Base-by-base conservation (phyloP, 306 rosid genomes). In the Astragalus glycyphyllos region DNA sequence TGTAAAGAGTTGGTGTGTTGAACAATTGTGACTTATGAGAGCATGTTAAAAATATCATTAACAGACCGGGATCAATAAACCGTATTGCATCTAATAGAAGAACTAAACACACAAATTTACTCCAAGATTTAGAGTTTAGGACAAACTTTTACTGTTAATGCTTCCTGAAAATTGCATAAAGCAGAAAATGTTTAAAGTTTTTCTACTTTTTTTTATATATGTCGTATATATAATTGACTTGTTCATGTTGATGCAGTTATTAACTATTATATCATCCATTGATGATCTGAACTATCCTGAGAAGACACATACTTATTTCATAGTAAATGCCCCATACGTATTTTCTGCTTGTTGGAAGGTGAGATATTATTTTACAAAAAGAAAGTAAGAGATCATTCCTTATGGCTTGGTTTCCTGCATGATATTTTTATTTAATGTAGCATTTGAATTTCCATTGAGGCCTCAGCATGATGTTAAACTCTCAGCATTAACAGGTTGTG, bases 331-430 rank as follows among this genome's bases (percentile, higher is more conserved):
- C 41, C 97, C 98, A 0, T 90, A 89, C 77, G 78, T 94, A 77
- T 94, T 94, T 84, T 90, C 98, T 42, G 87, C 97, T 46, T 94
- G 97, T 85, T 94, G 98, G 98, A 89, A 87, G 97, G 98, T 93
- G 73, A 79, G 77, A 80, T 14, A 29, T 45, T 58, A 57, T 34
- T 44, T 29, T 65, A 9, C 32, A 40, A 54, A 15, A 40, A 23
- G 10, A 41, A 31, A 7, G 12, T 17, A 14, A 67, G 10, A 74
- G 35, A 26, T 62, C 48, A 65, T 61, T 80, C 80, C 31, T 60
- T 57, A 59, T 77, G 56, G 65, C 60, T 49, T 61, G 10, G 35
- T 50, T 55, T 37, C 55, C 78, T 17, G n/a, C 47, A 15, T 59
- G 58, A 49, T 57, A 58, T 47, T 50, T 46, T 54, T 56, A 71